phyloP scores from a whole-genome alignment of 768 basidiomycete species.

The Clavaria fumosa region DNA sequence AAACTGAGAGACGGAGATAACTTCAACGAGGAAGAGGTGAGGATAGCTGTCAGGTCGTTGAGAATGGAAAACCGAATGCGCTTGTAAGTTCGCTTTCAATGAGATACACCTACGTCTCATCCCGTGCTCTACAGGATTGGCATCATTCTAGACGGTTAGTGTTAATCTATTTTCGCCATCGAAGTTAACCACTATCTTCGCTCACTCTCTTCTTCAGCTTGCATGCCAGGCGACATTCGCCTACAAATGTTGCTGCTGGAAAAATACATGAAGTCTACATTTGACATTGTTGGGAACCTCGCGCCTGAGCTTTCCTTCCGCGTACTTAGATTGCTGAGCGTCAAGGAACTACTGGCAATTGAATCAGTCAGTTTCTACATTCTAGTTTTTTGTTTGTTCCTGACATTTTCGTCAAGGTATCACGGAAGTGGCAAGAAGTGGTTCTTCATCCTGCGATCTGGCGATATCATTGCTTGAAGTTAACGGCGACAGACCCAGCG shows the following conservation, averaged over 20 bases:
- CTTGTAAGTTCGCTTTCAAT: constrained; percentile 33
- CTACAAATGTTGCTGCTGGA: constrained; percentile 73
- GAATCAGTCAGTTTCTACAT: constrained; percentile 29
- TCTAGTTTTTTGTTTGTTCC: constrained; percentile 16
- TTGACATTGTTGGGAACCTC: constrained; percentile 66
- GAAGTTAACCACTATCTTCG: too few relatives aligned
- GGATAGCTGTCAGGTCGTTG: constrained; percentile 44
- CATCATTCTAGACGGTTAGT: constrained; percentile 46
- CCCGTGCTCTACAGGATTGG: constrained; percentile 26
- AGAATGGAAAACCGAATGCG: constrained; percentile 57
- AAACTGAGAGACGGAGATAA: constrained; percentile 41
- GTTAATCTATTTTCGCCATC: too few relatives aligned
- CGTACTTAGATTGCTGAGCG: constrained; percentile 38
- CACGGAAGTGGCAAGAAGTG: constrained; percentile 28
- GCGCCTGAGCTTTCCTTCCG: constrained; percentile 48
- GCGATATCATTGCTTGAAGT: constrained; percentile 57
- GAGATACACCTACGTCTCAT: not conserved
- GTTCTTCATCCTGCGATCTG: constrained; percentile 57
- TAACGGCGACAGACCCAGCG: constrained; percentile 58
- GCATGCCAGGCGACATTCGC: constrained; percentile 72
- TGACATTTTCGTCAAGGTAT: constrained; percentile 27
- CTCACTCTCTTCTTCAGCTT: constrained; percentile 27
- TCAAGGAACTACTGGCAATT: constrained; percentile 46
- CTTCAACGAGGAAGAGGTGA: constrained; percentile 58
- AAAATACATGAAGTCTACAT: constrained; percentile 70